A percentile compares a stretch with the other conserved stretches of the same genome.
phyloP scores from a whole-genome alignment of 805 yeast genomes.

The Starmerella geochares region DNA sequence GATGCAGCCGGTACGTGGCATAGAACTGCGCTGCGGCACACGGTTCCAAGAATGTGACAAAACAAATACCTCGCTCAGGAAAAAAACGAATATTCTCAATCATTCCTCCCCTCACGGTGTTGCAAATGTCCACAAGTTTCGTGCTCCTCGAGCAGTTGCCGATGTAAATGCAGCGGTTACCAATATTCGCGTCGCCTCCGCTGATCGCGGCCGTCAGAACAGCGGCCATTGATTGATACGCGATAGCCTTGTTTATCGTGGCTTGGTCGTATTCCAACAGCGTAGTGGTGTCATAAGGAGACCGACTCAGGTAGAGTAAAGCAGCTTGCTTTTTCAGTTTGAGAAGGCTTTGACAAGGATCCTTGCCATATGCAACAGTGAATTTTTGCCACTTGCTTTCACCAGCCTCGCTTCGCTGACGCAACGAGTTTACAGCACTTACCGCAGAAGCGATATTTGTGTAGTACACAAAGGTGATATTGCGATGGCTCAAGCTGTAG shows the following conservation, averaged over 20 bases:
- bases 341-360: conserved; percentile 80
- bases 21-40: conserved; percentile 96
- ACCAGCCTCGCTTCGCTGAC: conserved; percentile 27
- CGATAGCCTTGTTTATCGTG: conserved; percentile 36
- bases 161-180: conserved; percentile 85
- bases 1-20: conserved; percentile 86
- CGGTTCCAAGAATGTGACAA: conserved; percentile 91
- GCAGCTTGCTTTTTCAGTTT: conserved; percentile 96
- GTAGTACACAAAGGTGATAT: conserved; percentile 85
- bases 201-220: conserved; percentile 94
- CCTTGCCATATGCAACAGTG: conserved; percentile 39
- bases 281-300: conserved; percentile 78
- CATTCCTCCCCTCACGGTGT: conserved; percentile 90
- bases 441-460: conserved; percentile 71
- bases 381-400: conserved; percentile 59
- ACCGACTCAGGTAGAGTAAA: conserved; percentile 83
- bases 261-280: conserved; percentile 20
- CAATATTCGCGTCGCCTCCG: conserved; percentile 84
- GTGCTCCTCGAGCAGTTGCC: conserved; percentile 85
- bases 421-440: conserved; percentile 66
- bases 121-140: conserved; percentile 85
- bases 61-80: conserved; percentile 81
- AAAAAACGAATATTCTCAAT: conserved; percentile 73
- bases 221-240: conserved; percentile 93
- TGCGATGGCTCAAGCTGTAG: conserved; percentile 70